A percentile compares a stretch with the other conserved stretches of the same genome.
Evolutionary conservation across 306 rosid species (phyloP).

Genomic region (Cucumis cinereus): DNA sequence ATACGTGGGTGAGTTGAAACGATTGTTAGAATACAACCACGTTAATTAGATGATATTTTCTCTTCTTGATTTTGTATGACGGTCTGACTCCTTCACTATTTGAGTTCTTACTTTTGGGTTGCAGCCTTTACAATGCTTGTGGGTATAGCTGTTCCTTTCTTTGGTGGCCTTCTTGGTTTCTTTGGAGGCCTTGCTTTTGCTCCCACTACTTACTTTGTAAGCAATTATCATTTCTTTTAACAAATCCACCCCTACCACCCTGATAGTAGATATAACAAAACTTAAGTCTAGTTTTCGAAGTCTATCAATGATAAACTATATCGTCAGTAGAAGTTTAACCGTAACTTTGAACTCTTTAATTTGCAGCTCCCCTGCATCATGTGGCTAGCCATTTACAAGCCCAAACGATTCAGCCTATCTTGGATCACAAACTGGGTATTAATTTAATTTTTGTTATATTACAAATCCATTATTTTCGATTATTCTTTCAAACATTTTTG

Average conservation of each 20-base stretch:
- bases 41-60: background rate
- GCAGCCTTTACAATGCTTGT: slow-evolving; percentile 49
- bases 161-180: slow-evolving; percentile 77
- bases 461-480: too few species aligned
- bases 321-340: background rate
- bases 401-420: slow-evolving; percentile 42
- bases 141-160: slow-evolving; percentile 63
- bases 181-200: slow-evolving; percentile 86
- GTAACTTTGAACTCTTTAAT: background rate
- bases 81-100: background rate
- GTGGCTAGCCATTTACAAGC: slow-evolving; percentile 60
- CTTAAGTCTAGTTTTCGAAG: too few species aligned
- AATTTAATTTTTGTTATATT: too few species aligned
- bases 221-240: too few species aligned
- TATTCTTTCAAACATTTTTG: too few species aligned
- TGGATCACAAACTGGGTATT: slow-evolving; percentile 62
- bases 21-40: background rate
- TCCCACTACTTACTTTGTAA: slow-evolving; percentile 76
- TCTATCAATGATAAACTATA: too few species aligned
- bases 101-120: background rate
- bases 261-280: too few species aligned
- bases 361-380: slow-evolving; percentile 70
- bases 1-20: slow-evolving; percentile 42
- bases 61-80: background rate
- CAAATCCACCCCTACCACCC: too few species aligned